Base-by-base conservation (phyloP, 805 yeast genomes). In the Nakazawaea wyomingensis region DNA sequence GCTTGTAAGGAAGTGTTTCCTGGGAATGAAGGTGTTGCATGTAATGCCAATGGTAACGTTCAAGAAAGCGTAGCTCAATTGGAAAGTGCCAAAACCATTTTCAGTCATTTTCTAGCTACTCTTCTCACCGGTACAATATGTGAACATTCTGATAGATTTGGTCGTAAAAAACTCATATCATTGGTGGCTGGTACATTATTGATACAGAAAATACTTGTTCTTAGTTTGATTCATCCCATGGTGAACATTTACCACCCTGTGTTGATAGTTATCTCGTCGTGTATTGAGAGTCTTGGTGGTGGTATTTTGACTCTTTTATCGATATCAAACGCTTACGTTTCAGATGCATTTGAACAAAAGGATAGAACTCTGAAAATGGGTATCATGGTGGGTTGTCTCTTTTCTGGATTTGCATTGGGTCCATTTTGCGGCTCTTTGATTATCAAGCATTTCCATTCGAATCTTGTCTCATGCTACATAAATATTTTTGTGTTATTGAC, bases 271-370 rank as follows among this genome's bases (percentile, higher is more conserved):
- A 14, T 70, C 1, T 61, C 73, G 3, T 70, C 70, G 10, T 48
- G 70, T 4, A 26, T 78, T 2, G 65, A 66, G 21, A 69, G 74
- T 26, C 42, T 69, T 4, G 65, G 74, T 17, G 90, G 90, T 24
- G 81, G 85, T 0, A 39, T 70, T 16, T 53, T 74, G 41, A 64
- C 77, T 4, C 51, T 79, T 33, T 50, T 79, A 39, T 69, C 80
- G 13, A 61, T 78, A 22, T 60, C 74, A 6, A 76, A 75, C 53
- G 71, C 85, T 44, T 83, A 82, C 53, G 69, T 81, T 10, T 64
- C 84, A 1, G 91, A 84, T 59, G 71, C 82, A 32, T 74, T 75
- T 4, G 79, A 76, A 18, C 68, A 83, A 0, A 69, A 66, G 20
- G 67, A 71, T 39, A 63, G 89, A 48, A 69, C 74, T 20, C 62